Evolutionary conservation across 768 basidiomycete genomes (phyloP).

Genomic region (Lepiota brunneoincarnata): DNA sequence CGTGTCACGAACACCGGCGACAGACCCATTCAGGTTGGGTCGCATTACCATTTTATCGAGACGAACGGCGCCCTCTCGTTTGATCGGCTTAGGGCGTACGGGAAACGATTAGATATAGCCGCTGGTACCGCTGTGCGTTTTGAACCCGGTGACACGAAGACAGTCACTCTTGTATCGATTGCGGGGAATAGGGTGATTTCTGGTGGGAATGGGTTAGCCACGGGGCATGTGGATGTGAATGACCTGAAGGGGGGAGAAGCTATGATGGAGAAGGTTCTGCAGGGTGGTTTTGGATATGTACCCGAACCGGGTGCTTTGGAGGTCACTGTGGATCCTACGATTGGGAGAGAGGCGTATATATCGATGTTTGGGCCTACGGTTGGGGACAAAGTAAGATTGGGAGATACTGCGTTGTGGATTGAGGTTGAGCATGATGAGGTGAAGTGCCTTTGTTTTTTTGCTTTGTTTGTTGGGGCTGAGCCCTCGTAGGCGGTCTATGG

Average conservation of each 20-base stretch:
- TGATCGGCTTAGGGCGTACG: conserved; percentile 78
- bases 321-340: conserved; percentile 48
- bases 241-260: conserved; percentile 40
- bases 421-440: conserved; percentile 88
- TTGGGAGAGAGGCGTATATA: conserved; percentile 74
- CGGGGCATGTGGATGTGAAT: conserved; percentile 49
- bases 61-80: conserved; percentile 80
- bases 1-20: conserved; percentile 90
- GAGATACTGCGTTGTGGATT: conserved; percentile 89
- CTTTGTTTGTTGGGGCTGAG: neutral
- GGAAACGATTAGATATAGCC: conserved; percentile 86
- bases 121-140: conserved; percentile 96
- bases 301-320: conserved; percentile 62
- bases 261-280: conserved; percentile 46
- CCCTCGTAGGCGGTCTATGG: conserved; percentile 74
- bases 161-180: conserved; percentile 78
- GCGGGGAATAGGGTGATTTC: conserved; percentile 68
- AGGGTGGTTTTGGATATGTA: conserved; percentile 67
- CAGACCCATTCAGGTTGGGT: conserved; percentile 91
- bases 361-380: conserved; percentile 95
- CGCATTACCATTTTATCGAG: conserved; percentile 94
- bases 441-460: conserved; percentile 12
- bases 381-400: conserved; percentile 86
- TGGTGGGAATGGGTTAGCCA: conserved; percentile 77
- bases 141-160: conserved; percentile 88